These are phyloP conservation scores for Chenopodium suecicum DNA, from an alignment of 148 eudicot genomes.

Conservation along the genomic window DNA sequence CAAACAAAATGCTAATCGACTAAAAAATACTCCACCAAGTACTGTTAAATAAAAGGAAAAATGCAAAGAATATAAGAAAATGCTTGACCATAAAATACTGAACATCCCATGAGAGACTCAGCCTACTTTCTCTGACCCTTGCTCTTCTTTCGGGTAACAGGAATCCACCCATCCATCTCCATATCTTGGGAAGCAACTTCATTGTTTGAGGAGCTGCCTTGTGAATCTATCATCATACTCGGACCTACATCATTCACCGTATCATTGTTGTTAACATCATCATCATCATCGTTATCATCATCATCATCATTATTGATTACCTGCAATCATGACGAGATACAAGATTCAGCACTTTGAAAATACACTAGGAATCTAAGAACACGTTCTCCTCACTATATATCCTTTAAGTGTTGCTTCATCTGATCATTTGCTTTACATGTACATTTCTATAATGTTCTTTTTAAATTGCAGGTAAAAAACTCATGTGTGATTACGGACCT, in stretches of 20 bases:
- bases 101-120: too few relatives aligned
- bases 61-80: too few relatives aligned
- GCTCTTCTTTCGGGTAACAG: conserved; percentile 38
- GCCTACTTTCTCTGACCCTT: conserved; percentile 40
- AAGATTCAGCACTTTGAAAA: not conserved
- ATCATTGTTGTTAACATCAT: conserved; percentile 3
- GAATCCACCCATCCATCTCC: conserved; percentile 55
- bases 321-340: conserved; percentile 19
- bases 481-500: too few relatives aligned
- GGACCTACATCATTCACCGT: conserved; percentile 19
- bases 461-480: too few relatives aligned
- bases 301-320: conserved; percentile 13
- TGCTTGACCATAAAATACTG: too few relatives aligned
- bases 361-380: not conserved
- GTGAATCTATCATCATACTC: conserved; percentile 43
- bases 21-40: too few relatives aligned
- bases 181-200: conserved; percentile 13
- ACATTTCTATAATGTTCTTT: too few relatives aligned
- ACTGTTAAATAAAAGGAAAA: too few relatives aligned
- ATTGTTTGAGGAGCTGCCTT: not conserved
- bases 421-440: too few relatives aligned
- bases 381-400: too few relatives aligned
- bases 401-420: too few relatives aligned
- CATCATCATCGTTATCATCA: conserved; percentile 16
- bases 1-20: too few relatives aligned